Percentiles rank a stretch among this genome's conserved stretches.
Conservation (phyloP, 2,329 filamentous ascomycete species). For the Nigrospora sphaerica region DNA sequence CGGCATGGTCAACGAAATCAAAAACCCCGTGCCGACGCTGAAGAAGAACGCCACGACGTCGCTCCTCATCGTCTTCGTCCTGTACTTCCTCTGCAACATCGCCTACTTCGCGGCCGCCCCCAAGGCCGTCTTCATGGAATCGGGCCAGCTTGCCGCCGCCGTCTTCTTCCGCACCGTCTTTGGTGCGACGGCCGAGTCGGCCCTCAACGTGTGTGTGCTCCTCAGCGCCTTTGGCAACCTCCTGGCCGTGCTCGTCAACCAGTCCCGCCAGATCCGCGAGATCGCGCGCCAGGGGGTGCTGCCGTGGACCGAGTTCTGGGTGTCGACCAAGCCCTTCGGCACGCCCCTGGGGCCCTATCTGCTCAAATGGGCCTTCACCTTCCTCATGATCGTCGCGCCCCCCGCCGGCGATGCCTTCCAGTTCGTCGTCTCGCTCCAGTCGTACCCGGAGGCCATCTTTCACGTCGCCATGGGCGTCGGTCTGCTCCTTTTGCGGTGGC, state of each 20-base stretch:
- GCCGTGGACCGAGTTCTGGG: conserved; percentile 52
- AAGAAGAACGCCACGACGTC: conserved; percentile 41
- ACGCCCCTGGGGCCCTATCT: conserved; percentile 54
- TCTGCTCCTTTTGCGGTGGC: conserved; percentile 48
- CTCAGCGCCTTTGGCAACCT: conserved; percentile 53
- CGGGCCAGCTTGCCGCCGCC: conserved; percentile 44
- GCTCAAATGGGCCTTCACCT: conserved; percentile 47
- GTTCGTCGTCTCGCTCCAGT: conserved; percentile 52
- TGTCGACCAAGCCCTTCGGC: conserved; percentile 53
- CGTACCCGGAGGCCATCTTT: conserved; percentile 55
- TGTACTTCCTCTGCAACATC: conserved; percentile 53
- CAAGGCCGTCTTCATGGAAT: conserved; percentile 41
- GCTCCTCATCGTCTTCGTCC: conserved; percentile 39
- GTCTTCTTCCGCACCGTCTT: conserved; percentile 54
- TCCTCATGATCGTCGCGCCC: conserved; percentile 53
- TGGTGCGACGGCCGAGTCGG: conserved; percentile 40
- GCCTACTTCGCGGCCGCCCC: conserved; percentile 53
- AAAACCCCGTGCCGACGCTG: conserved; percentile 51
- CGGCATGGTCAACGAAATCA: conserved; percentile 48
- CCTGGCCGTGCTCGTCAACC: conserved; percentile 44
- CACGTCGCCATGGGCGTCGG: conserved; percentile 48
- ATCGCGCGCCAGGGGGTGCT: conserved; percentile 55
- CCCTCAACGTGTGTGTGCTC: conserved; percentile 49
- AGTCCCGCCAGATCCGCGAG: conserved; percentile 52
- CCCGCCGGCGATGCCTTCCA: conserved; percentile 59